phyloP scores from a whole-genome alignment of 768 basidiomycete genomes.

The Collybiopsis confluens region DNA sequence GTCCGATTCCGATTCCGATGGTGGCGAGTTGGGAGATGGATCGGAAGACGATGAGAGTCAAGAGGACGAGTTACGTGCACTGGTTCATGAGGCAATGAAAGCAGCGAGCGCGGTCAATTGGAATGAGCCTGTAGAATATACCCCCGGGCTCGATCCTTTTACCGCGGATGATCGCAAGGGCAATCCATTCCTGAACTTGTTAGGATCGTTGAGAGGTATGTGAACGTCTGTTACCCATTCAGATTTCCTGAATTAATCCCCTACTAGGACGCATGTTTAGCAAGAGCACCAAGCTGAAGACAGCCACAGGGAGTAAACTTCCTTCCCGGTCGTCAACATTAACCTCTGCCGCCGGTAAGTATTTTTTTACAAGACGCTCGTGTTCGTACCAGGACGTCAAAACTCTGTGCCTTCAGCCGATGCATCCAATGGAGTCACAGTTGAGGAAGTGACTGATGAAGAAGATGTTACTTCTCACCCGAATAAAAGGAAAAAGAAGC shows the following conservation, averaged over 20 bases:
- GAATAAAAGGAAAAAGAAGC: slow-evolving; percentile 72
- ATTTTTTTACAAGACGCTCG: background rate
- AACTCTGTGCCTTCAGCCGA: slow-evolving; percentile 20
- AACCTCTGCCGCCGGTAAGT: background rate
- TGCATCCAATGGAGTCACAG: slow-evolving; percentile 38
- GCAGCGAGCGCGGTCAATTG: slow-evolving; percentile 57
- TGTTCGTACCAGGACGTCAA: background rate
- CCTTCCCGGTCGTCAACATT: background rate
- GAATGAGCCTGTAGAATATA: slow-evolving; percentile 41
- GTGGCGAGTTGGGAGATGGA: slow-evolving; percentile 29
- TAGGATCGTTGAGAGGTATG: slow-evolving; percentile 71
- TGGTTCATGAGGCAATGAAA: slow-evolving; percentile 73
- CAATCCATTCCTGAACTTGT: slow-evolving; percentile 75
- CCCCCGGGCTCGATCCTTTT: slow-evolving; percentile 39
- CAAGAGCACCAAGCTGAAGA: slow-evolving; percentile 39
- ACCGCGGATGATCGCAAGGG: slow-evolving; percentile 51
- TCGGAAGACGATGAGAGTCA: slow-evolving; percentile 62
- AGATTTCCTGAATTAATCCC: background rate
- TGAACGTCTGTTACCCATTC: slow-evolving; percentile 3
- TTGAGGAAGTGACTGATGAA: slow-evolving; percentile 75
- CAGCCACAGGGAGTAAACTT: slow-evolving; percentile 12
- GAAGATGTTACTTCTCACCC: slow-evolving; percentile 34
- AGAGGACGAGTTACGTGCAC: slow-evolving; percentile 59
- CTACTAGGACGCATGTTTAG: slow-evolving; percentile 61
- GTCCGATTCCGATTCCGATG: slow-evolving; percentile 27